Evolutionary conservation across 257 asterid species (phyloP), one percentile per base, ranked within the genome.

Genomic region (Voacanga thouarsii): DNA sequence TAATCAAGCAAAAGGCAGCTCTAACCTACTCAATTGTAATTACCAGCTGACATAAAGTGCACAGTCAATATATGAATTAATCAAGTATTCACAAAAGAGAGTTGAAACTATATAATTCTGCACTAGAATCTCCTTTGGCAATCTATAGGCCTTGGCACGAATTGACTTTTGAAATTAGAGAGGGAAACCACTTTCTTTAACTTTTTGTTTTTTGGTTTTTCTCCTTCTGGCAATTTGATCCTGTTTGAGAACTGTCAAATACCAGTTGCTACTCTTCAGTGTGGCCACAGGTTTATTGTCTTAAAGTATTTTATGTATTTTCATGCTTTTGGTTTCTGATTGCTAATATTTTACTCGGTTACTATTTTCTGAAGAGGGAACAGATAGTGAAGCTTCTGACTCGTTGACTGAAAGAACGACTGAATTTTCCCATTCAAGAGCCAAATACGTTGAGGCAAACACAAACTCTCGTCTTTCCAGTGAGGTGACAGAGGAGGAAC

Each of bases 371-470:
- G 76, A 76, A 85, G 76, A 81, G 86, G 90, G 72, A 77, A 77
- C 91, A 90, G 96, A 84, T 72, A 86, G 84, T 74, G 96, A 83
- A 81, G 94, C 77, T 80, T 79, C 81, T 66, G 90, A 85, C 59
- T 51, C 72, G 26, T 83, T 85, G 18, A 71, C 49, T 39, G 87
- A 76, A 39, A 84, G 26, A 12, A 26, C 69, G 71, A 72, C 85
- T 74, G 70, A 78, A 61, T 75, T n/a, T 72, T 81, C 79, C 67
- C 78, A 30, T 74, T 57, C 90, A 69, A 80, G 83, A 74, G 33
- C 90, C 82, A 81, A 33, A 78, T 21, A 51, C 50, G 71, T 78
- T 12, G 83, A 81, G 83, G 76, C 87, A 64, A 84, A 80, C 80
- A 74, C 85, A 72, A 51, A 57, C 74, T 83, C 97, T 50, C 81